Evolutionary conservation across 1,284 basidiomycete species (phyloP).

Genomic region (Cryptococcus hybrid): DNA sequence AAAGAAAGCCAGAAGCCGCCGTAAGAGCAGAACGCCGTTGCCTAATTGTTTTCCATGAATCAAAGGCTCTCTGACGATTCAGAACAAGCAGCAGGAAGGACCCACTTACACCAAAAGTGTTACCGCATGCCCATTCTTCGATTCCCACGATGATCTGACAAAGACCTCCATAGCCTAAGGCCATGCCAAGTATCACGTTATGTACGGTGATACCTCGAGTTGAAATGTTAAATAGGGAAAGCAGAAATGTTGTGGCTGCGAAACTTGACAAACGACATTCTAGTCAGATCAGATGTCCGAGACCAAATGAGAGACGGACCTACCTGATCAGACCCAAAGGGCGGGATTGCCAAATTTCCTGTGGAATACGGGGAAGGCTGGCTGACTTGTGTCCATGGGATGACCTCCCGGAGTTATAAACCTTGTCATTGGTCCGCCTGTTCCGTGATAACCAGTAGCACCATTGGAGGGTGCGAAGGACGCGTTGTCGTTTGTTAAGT

Average conservation of each 20-base stretch:
- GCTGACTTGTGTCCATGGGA: conserved; percentile 49
- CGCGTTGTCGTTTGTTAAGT: conserved; percentile 1
- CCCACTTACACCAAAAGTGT: conserved; percentile 54
- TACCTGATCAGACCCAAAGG: conserved; percentile 52
- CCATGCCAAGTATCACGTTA: conserved; percentile 83
- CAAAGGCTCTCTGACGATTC: no score
- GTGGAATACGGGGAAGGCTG: conserved; percentile 48
- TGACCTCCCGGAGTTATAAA: conserved; percentile 52
- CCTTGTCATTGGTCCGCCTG: conserved; percentile 24
- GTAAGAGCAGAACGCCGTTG: conserved; percentile 73
- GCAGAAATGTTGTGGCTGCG: conserved; percentile 57
- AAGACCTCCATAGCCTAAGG: conserved; percentile 76
- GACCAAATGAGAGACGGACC: conserved; percentile 6
- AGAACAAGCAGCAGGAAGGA: no score
- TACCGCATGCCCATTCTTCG: conserved; percentile 68
- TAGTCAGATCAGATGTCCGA: no score
- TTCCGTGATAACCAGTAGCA: conserved; percentile 20
- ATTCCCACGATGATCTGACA: conserved; percentile 61
- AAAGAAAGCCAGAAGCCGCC: conserved; percentile 84
- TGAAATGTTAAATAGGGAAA: conserved; percentile 52
- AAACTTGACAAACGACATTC: conserved; percentile 28
- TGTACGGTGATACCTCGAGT: conserved; percentile 51
- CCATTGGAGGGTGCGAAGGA: neutral
- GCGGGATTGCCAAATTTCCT: conserved; percentile 56
- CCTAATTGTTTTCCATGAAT: conserved; percentile 8